A percentile compares a stretch with the other conserved stretches of the same genome.
Evolutionary conservation across 768 basidiomycete species (phyloP).

Genomic region (Asterophora parasitica): DNA sequence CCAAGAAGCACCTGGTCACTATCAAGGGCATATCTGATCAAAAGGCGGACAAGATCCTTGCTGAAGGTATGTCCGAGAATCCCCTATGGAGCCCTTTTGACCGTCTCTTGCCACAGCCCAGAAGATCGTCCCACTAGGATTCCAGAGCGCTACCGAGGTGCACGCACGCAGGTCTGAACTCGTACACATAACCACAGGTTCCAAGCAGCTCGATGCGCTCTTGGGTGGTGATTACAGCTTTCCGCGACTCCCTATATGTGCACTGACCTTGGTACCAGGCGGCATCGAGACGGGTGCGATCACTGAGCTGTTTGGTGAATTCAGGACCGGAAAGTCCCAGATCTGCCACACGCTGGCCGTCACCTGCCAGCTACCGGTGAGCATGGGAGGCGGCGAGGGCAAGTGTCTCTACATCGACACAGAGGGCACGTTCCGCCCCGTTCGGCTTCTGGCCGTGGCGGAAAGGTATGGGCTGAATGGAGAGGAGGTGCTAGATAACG

Average conservation of each 20-base stretch:
- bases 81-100: not conserved
- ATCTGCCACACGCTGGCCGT: constrained; percentile 97
- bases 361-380: constrained; percentile 94
- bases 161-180: constrained; percentile 93
- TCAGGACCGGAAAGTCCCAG: constrained; percentile 97
- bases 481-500: constrained; percentile 96
- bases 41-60: constrained; percentile 94
- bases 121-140: constrained; percentile 95
- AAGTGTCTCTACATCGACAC: constrained; percentile 99
- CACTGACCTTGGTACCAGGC: constrained; percentile 37
- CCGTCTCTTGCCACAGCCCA: constrained; percentile 49
- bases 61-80: constrained; percentile 62
- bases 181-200: constrained; percentile 95
- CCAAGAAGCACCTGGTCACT: constrained; percentile 84
- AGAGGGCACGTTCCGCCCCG: constrained; percentile 97
- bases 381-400: constrained; percentile 98
- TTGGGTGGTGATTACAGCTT: constrained; percentile 63
- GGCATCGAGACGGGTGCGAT: constrained; percentile 98
- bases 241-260: constrained; percentile 5
- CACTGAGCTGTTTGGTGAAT: constrained; percentile 97
- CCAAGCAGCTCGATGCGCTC: constrained; percentile 91
- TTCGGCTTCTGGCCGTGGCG: constrained; percentile 89
- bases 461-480: constrained; percentile 96
- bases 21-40: constrained; percentile 97
- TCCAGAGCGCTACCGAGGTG: constrained; percentile 97